Evolutionary conservation across 345 rosid species (phyloP), one percentile per base, ranked within the genome.

Genomic region (Eutrema japonicum): DNA sequence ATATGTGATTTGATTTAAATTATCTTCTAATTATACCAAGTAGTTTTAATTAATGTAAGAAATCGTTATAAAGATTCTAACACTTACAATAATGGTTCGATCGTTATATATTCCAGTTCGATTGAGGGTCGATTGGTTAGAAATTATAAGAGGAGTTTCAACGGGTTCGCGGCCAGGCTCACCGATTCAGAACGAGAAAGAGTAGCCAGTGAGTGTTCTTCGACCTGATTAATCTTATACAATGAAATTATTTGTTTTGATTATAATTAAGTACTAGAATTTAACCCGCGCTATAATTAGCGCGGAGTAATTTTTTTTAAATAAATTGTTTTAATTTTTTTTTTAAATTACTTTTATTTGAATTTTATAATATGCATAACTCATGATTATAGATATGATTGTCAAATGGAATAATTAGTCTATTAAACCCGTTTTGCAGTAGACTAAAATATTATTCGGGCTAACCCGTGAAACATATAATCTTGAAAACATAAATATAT

Each of bases 131-230:
- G 66, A 5, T 13, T 87, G 61, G 27, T 84, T 8, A 77, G 77
- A 72, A 83, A 83, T 40, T 85, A 83, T 61, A 60, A 2, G 8
- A 81, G 75, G 73, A 87, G 88, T 64, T 84, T 87, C 79, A 84
- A 84, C 58, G 88, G 84, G 47, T 83, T 87, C 70, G 86, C 82
- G 0, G 87, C 87, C 16, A 71, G 45, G 16, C 82, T 87, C 46
- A 83, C 73, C 2, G 55, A 73, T 4, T 10, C 27, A 3, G 91
- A 87, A 76, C 83, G 77, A 10, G 49, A 79, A 57, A 58, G 35
- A 56, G 55, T 87, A 4, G 74, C 84, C 5, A 33, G 87, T 82
- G 22, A 81, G 82, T 71, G n/a, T 10, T 70, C 4, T 41, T 40
- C 10, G 9, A 38, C 27, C 29, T 16, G 27, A n/a, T 57, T 57